Percentiles rank a stretch among this genome's conserved stretches.
Evolutionary conservation across 2,329 filamentous ascomycete genomes (phyloP).

Genomic region (Berkeleyomyces rouxiae): DNA sequence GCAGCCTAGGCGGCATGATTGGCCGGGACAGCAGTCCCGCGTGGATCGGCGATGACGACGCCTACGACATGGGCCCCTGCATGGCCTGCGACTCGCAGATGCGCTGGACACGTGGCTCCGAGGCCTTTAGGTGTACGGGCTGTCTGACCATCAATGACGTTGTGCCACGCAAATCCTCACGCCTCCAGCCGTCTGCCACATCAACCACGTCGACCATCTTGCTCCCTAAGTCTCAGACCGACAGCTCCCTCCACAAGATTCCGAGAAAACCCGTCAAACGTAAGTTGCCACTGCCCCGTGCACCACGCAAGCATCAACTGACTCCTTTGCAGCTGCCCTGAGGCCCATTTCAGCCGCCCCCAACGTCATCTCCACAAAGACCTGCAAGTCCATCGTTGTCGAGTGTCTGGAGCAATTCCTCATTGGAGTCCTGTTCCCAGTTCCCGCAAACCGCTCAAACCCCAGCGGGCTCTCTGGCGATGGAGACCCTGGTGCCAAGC

Average conservation of each 20-base stretch:
- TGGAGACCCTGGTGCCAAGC: not conserved
- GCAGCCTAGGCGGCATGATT: not conserved
- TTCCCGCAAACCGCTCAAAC: not conserved
- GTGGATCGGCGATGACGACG: conserved; percentile 25
- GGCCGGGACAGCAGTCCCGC: not conserved
- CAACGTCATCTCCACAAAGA: not conserved
- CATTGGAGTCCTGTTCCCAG: not conserved
- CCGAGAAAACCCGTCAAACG: not conserved
- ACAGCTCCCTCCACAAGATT: conserved; percentile 3
- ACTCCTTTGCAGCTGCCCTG: not conserved
- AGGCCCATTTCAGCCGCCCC: not conserved
- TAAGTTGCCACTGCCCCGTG: not conserved
- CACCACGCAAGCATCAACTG: not conserved
- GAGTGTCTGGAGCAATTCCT: not conserved
- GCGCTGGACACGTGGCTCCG: conserved; percentile 57
- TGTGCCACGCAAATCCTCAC: conserved; percentile 15
- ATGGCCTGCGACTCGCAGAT: conserved; percentile 75
- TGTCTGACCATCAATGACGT: conserved; percentile 78
- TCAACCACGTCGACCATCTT: not conserved
- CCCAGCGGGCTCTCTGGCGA: not conserved
- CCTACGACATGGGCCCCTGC: conserved; percentile 56
- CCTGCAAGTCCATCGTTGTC: not conserved
- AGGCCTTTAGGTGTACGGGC: conserved; percentile 65
- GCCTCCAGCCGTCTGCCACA: not conserved
- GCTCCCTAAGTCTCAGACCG: not conserved